Evolutionary conservation across 495 filamentous ascomycete genomes (phyloP).

Genomic region (Trichoderma virens): DNA sequence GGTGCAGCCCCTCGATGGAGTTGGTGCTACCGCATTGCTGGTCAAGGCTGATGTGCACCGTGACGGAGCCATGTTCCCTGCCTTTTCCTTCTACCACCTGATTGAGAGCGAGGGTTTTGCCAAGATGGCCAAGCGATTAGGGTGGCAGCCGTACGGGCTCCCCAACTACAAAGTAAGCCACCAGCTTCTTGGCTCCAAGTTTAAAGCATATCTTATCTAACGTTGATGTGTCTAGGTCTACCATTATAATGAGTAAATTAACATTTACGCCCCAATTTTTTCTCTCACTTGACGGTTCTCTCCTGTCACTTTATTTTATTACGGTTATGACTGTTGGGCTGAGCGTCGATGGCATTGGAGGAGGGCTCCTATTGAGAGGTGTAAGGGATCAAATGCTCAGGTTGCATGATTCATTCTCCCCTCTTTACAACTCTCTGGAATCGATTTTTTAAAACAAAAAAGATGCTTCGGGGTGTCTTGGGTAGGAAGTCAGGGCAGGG

Average conservation of each 20-base stretch:
- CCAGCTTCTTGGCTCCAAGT: background rate
- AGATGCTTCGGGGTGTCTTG: background rate
- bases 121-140: conserved; percentile 86
- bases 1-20: conserved; percentile 76
- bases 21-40: conserved; percentile 86
- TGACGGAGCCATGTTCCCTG: conserved; percentile 97
- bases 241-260: conserved; percentile 76
- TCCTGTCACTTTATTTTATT: background rate
- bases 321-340: conserved; percentile 6
- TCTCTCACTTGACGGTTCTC: background rate
- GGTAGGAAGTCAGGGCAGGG: conserved; percentile 1
- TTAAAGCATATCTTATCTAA: conserved; percentile 16
- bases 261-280: background rate
- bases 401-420: background rate
- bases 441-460: background rate
- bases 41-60: conserved; percentile 97
- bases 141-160: conserved; percentile 74
- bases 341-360: background rate
- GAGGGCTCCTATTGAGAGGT: background rate
- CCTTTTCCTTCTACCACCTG: conserved; percentile 91
- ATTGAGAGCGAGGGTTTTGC: conserved; percentile 98
- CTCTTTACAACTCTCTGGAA: background rate
- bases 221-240: conserved; percentile 54
- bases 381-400: background rate
- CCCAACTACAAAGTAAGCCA: conserved; percentile 89